Conservation (phyloP, 768 basidiomycete genomes). For the Naganishia onofrii region DNA sequence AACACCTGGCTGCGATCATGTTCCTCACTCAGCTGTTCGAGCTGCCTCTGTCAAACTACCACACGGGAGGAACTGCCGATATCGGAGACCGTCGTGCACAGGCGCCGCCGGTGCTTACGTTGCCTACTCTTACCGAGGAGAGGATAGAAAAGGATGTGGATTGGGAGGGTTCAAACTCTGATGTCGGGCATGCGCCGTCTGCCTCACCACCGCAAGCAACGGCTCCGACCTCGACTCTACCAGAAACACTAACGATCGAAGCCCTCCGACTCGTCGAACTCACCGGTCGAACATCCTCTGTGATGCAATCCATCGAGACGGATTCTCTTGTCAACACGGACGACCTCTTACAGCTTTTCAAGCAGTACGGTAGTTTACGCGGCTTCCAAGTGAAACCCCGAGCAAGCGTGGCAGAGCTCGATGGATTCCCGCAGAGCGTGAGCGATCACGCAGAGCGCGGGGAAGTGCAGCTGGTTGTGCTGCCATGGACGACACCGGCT, state of each 20-base stretch:
- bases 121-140: conserved; percentile 23
- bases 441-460: conserved; percentile 61
- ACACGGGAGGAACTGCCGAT: not conserved
- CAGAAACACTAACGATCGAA: conserved; percentile 26
- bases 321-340: conserved; percentile 57
- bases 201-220: conserved; percentile 29
- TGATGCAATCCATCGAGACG: conserved; percentile 71
- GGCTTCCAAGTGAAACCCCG: conserved; percentile 64
- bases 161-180: conserved; percentile 35
- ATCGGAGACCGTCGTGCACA: not conserved
- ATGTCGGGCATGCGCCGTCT: conserved; percentile 32
- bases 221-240: not conserved
- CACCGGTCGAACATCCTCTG: conserved; percentile 79
- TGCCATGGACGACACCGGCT: conserved; percentile 68
- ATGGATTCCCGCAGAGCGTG: conserved; percentile 70
- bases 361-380: conserved; percentile 46
- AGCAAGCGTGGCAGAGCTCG: conserved; percentile 71
- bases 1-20: conserved; percentile 87
- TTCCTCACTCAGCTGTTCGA: conserved; percentile 79
- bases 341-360: conserved; percentile 59
- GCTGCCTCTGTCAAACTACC: conserved; percentile 39
- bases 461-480: conserved; percentile 69
- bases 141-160: conserved; percentile 33
- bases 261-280: conserved; percentile 74
- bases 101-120: conserved; percentile 7